Evolutionary conservation across 768 basidiomycete species (phyloP), one percentile per base, ranked within the genome.

Genomic region (Auricularia heimuer): DNA sequence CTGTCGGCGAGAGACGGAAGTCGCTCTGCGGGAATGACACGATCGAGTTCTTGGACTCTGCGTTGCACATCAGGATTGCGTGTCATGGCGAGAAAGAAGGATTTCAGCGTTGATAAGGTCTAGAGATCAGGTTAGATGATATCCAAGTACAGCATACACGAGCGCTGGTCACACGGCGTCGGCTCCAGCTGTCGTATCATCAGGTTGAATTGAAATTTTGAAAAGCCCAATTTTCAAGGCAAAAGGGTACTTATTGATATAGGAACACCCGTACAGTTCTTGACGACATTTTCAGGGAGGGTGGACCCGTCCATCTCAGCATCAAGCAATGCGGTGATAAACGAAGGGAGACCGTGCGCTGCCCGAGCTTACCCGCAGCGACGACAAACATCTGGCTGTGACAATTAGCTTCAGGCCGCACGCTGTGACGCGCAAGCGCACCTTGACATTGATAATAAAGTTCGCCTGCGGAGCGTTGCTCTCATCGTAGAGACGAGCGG

Each of bases 1-100:
- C 70, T 68, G 64, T 80, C 77, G 3, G 69, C 14, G 83, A 85
- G 37, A 85, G 74, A 56, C 82, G 78, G 62, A 76, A 71, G 63
- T 35, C 39, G 39, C 7, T 42, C 39, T 42, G 39, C 45, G 24
- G 42, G 47, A 65, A 80, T 71, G 4, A 82, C 77, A 58, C 67
- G 68, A 70, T 86, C 84, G 47, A 86, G 73, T 71, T 86, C 82
- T 67, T 85, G 85, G 8, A 76, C 78, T 70, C 77, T 80, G 66
- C 72, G 74, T 62, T 81, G 78, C 16, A 82, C 78, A 3, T 80
- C 73, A 18, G 85, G 85, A 70, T 84, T 70, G 36, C 81, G 74
- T 56, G 81, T 73, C 82, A 85, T 84, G 3, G 83, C 80, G 10
- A 85, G 77, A 29, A 83, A 66, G 69, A 85, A 84, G 3, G 78